Percentiles rank a stretch among this genome's conserved stretches.
phyloP scores from a whole-genome alignment of 139 green algal genomes.

The Micromonas commoda region DNA sequence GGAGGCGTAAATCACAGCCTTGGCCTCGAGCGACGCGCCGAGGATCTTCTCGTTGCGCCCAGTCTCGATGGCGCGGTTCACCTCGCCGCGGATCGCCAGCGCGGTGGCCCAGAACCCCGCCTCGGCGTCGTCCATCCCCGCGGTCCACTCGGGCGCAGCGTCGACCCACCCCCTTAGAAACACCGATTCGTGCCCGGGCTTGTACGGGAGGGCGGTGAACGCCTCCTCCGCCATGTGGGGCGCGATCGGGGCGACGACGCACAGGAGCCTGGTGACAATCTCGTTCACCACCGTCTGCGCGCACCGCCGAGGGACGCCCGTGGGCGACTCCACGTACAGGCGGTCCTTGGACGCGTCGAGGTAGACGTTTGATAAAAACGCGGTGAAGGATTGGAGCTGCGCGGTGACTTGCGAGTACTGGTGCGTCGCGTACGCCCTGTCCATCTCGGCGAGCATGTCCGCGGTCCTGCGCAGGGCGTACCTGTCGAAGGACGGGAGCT shows the following conservation, averaged over 20 bases:
- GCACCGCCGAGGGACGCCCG: slow-evolving; percentile 38
- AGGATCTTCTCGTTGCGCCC: slow-evolving; percentile 62
- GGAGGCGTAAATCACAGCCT: slow-evolving; percentile 58
- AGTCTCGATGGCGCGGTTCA: slow-evolving; percentile 71
- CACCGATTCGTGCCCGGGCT: neutral
- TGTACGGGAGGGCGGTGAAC: slow-evolving; percentile 29
- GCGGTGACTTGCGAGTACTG: slow-evolving; percentile 48
- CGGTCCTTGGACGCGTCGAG: slow-evolving; percentile 92
- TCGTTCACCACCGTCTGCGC: slow-evolving; percentile 79
- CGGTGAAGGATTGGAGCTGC: slow-evolving; percentile 25
- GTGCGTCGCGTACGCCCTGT: slow-evolving; percentile 67
- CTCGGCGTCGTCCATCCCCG: slow-evolving; percentile 34
- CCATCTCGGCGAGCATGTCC: slow-evolving; percentile 49
- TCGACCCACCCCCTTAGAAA: neutral
- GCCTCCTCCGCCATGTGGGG: slow-evolving; percentile 97
- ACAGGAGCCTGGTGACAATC: slow-evolving; percentile 51
- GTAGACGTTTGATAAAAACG: slow-evolving; percentile 79
- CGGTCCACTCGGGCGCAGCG: neutral
- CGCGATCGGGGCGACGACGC: slow-evolving; percentile 60
- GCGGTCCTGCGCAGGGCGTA: slow-evolving; percentile 45
- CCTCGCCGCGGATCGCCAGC: slow-evolving; percentile 53
- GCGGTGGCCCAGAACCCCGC: slow-evolving; percentile 42
- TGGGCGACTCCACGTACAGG: slow-evolving; percentile 66
- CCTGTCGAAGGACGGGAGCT: slow-evolving; percentile 64
- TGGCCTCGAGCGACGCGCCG: slow-evolving; percentile 72